Evolutionary conservation across 2,329 filamentous ascomycete species (phyloP).

Genomic region (Aurifilum marmelostoma): DNA sequence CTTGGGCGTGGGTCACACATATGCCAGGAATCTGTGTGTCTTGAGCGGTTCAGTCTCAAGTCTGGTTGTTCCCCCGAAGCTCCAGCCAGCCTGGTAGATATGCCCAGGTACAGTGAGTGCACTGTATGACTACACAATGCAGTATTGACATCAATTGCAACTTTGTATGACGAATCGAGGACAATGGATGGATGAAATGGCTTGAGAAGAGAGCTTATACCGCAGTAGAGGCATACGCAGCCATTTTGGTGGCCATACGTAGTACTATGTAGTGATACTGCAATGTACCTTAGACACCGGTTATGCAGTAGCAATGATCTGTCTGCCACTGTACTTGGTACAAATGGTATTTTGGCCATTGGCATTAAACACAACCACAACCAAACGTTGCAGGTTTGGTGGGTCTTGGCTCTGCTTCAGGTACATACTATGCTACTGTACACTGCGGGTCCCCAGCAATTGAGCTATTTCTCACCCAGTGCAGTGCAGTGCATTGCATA

Average conservation of each 20-base stretch:
- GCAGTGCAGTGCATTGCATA: conserved; percentile 1
- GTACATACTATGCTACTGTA: background rate
- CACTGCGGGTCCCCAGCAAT: background rate
- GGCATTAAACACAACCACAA: background rate
- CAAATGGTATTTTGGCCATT: background rate
- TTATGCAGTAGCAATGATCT: background rate
- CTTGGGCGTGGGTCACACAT: background rate
- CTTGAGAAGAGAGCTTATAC: background rate
- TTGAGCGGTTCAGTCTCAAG: background rate
- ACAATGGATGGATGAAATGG: background rate
- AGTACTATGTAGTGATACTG: background rate
- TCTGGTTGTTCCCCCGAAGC: background rate
- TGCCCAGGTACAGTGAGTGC: background rate
- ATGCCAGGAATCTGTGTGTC: background rate
- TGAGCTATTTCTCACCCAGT: conserved; percentile 3
- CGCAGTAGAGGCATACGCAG: background rate
- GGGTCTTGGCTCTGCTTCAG: background rate
- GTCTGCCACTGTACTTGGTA: background rate
- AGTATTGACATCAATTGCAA: background rate
- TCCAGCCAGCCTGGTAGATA: background rate
- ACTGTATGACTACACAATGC: background rate
- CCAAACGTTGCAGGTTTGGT: background rate
- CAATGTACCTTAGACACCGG: background rate
- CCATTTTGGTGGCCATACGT: background rate
- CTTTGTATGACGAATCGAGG: background rate